These are phyloP conservation scores for Tolypocladium ovalisporum DNA, from an alignment of 2,329 filamentous ascomycete species.

Conservation along the genomic window DNA sequence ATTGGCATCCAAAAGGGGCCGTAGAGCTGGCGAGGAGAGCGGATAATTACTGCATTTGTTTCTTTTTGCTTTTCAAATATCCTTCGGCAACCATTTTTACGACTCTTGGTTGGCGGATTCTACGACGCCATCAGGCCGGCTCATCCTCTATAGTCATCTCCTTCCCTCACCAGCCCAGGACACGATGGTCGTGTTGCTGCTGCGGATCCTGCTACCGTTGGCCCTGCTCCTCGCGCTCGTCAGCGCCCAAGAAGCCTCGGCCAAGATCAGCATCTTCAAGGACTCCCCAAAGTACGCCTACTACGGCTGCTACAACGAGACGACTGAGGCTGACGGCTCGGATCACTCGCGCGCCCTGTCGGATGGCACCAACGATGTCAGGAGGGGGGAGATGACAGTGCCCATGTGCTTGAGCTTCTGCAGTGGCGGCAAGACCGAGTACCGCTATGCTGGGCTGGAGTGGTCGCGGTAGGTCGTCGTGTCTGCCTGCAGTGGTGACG, in stretches of 20 bases:
- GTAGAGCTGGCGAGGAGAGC: not conserved
- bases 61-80: too few relatives aligned
- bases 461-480: constrained; percentile 29
- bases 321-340: constrained; percentile 30
- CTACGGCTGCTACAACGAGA: constrained; percentile 50
- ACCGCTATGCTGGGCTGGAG: constrained; percentile 43
- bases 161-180: too few relatives aligned
- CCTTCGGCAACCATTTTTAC: too few relatives aligned
- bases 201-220: constrained; percentile 7
- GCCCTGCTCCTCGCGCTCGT: constrained; percentile 6
- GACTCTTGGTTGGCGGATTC: too few relatives aligned
- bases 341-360: constrained; percentile 34
- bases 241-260: constrained; percentile 5
- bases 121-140: too few relatives aligned
- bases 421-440: constrained; percentile 23
- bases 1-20: not conserved
- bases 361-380: constrained; percentile 27
- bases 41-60: not conserved
- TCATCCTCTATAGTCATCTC: too few relatives aligned
- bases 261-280: constrained; percentile 20
- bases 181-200: not conserved
- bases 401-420: constrained; percentile 41
- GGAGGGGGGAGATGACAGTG: constrained; percentile 38
- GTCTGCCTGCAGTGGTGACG: not conserved
- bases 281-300: constrained; percentile 32